Conservation (phyloP, 129 eudicot species). For the Flaveria brownii region DNA sequence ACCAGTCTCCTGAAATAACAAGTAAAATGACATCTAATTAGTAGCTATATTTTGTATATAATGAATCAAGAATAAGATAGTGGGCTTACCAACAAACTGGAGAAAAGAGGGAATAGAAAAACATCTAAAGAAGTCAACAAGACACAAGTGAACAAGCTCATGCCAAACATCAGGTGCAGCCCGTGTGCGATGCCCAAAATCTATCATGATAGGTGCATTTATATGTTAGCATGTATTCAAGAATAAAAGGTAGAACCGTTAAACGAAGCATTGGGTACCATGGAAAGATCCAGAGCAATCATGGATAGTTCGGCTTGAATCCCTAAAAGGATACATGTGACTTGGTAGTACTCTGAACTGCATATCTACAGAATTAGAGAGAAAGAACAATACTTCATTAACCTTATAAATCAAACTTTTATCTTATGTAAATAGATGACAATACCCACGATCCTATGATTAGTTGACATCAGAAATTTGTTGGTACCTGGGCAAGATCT, state of each 20-base stretch:
- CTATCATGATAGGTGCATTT: slow-evolving; percentile 37
- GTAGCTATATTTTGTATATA: slow-evolving; percentile 1
- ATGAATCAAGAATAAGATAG: slow-evolving; percentile 1
- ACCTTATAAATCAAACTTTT: background rate
- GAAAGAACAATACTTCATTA: slow-evolving; percentile 25
- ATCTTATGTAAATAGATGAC: background rate
- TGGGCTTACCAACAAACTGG: slow-evolving; percentile 57
- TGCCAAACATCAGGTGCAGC: slow-evolving; percentile 68
- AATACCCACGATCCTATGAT: background rate
- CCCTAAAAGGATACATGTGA: slow-evolving; percentile 70
- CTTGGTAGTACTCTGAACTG: slow-evolving; percentile 64
- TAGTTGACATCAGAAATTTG: slow-evolving; percentile 7
- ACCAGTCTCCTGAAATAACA: slow-evolving; percentile 50
- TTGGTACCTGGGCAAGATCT: slow-evolving; percentile 78
- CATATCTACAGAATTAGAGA: slow-evolving; percentile 59
- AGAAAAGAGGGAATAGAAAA: slow-evolving; percentile 69
- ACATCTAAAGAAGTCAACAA: slow-evolving; percentile 71
- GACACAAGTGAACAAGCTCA: slow-evolving; percentile 68
- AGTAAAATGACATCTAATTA: background rate
- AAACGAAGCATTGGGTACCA: slow-evolving; percentile 52
- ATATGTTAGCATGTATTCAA: slow-evolving; percentile 20
- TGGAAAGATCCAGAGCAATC: slow-evolving; percentile 73
- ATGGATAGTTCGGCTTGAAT: slow-evolving; percentile 78
- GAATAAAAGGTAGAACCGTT: background rate
- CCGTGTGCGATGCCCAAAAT: slow-evolving; percentile 90